Percentiles rank a stretch among this genome's conserved stretches.
Conservation (phyloP, 768 basidiomycete species). For the Phanerochaete carnosa region DNA sequence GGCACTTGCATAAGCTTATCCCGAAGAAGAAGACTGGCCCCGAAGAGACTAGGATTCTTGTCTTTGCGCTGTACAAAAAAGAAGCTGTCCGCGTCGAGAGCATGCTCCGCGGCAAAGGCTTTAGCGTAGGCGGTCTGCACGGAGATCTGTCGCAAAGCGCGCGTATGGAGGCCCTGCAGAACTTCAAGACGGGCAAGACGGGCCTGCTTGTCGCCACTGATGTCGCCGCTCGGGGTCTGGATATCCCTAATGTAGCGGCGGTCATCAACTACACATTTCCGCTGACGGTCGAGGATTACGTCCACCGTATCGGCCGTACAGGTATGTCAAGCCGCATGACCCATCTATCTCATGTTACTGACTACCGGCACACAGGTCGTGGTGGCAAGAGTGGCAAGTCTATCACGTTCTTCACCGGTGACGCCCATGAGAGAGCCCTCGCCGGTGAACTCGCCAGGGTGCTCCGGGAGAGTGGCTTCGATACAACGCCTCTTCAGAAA, state of each 20-base stretch:
- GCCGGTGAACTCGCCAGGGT: constrained; percentile 95
- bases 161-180: constrained; percentile 80
- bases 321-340: constrained; percentile 37
- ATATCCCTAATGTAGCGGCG: constrained; percentile 92
- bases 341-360: background rate
- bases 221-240: constrained; percentile 94
- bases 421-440: constrained; percentile 76
- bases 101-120: constrained; percentile 71
- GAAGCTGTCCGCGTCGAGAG: constrained; percentile 90
- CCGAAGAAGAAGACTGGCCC: constrained; percentile 58
- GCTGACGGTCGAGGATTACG: constrained; percentile 90
- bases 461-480: constrained; percentile 81
- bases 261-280: constrained; percentile 99
- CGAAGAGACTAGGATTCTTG: constrained; percentile 68
- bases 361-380: constrained; percentile 52
- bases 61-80: constrained; percentile 98
- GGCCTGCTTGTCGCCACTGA: constrained; percentile 93
- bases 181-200: constrained; percentile 80
- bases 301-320: constrained; percentile 88
- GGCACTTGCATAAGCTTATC: constrained; percentile 49
- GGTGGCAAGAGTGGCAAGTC: constrained; percentile 88
- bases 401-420: constrained; percentile 96
- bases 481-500: constrained; percentile 69
- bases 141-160: constrained; percentile 88
- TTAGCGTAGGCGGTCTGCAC: constrained; percentile 78